A percentile compares a stretch with the other conserved stretches of the same genome.
These are phyloP conservation scores for Aspergillus sp. DNA, from an alignment of 2,329 filamentous ascomycete genomes.

Conservation along the genomic window DNA sequence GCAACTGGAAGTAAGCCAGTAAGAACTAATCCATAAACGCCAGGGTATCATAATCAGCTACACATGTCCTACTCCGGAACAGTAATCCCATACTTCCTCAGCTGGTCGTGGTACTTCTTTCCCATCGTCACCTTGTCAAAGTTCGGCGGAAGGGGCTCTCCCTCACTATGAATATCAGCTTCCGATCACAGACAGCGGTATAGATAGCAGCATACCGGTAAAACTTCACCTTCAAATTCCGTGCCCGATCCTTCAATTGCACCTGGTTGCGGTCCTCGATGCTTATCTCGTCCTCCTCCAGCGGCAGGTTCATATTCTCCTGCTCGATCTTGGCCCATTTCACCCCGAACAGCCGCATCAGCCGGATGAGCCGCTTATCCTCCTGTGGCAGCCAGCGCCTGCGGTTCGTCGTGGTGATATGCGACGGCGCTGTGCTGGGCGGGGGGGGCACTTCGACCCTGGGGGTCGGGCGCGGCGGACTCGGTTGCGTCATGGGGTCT, in stretches of 20 bases:
- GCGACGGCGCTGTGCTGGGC: neutral
- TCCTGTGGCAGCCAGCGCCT: slow-evolving; percentile 39
- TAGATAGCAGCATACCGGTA: slow-evolving; percentile 4
- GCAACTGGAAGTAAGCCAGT: too few relatives aligned
- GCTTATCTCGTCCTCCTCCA: slow-evolving; percentile 25
- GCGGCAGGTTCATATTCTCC: slow-evolving; percentile 27
- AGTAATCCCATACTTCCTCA: slow-evolving; percentile 10
- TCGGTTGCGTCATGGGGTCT: too few relatives aligned
- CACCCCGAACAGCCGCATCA: slow-evolving; percentile 47
- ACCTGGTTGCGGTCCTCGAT: slow-evolving; percentile 48
- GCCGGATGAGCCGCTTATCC: slow-evolving; percentile 44
- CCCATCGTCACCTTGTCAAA: slow-evolving; percentile 44
- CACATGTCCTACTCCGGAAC: neutral
- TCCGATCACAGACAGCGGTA: neutral
- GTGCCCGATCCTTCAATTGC: slow-evolving; percentile 54
- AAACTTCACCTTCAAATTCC: slow-evolving; percentile 48
- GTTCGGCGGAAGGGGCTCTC: slow-evolving; percentile 38
- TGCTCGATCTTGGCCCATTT: slow-evolving; percentile 48
- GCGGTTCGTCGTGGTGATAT: neutral
- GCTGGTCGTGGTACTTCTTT: slow-evolving; percentile 10
- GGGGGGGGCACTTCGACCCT: neutral
- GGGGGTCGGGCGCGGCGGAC: too few relatives aligned
- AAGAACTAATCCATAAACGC: too few relatives aligned
- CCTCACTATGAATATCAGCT: slow-evolving; percentile 19
- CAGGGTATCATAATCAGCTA: too few relatives aligned